phyloP scores from a whole-genome alignment of 176 grass and related monocot genomes.

The Triticum urartu region DNA sequence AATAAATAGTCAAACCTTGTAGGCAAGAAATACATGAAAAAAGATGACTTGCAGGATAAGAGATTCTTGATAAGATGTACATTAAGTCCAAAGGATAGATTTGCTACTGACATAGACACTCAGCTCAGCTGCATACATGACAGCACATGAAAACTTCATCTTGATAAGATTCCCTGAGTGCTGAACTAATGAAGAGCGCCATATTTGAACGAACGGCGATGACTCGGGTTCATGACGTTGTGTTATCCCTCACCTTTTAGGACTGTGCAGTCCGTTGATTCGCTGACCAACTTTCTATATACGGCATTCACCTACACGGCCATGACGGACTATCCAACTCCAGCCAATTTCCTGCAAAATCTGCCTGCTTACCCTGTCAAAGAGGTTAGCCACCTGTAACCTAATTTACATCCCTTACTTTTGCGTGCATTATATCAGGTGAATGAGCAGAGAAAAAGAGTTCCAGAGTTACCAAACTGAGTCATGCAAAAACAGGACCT shows the following conservation, averaged over 20 bases:
- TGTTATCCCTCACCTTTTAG: constrained; percentile 30
- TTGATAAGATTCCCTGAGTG: neutral
- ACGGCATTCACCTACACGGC: constrained; percentile 74
- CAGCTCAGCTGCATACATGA: neutral
- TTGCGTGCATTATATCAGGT: neutral
- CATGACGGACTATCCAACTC: constrained; percentile 83
- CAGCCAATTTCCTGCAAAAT: constrained; percentile 68
- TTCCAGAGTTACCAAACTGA: neutral
- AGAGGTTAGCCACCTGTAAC: constrained; percentile 47
- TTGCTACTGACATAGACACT: neutral
- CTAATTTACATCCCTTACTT: neutral
- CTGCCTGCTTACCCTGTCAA: constrained; percentile 79
- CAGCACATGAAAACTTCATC: neutral
- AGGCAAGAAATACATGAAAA: neutral
- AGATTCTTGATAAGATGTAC: neutral
- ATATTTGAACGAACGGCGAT: neutral
- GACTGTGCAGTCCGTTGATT: constrained; percentile 36
- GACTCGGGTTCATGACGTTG: neutral
- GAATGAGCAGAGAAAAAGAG: neutral
- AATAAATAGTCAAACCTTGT: neutral
- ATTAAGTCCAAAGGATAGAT: neutral
- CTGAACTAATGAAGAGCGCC: neutral
- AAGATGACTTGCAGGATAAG: neutral
- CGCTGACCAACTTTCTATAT: constrained; percentile 61
- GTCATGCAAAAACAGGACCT: neutral